phyloP scores from a whole-genome alignment of 1,284 basidiomycete species.

The Rhodotorula sp. region DNA sequence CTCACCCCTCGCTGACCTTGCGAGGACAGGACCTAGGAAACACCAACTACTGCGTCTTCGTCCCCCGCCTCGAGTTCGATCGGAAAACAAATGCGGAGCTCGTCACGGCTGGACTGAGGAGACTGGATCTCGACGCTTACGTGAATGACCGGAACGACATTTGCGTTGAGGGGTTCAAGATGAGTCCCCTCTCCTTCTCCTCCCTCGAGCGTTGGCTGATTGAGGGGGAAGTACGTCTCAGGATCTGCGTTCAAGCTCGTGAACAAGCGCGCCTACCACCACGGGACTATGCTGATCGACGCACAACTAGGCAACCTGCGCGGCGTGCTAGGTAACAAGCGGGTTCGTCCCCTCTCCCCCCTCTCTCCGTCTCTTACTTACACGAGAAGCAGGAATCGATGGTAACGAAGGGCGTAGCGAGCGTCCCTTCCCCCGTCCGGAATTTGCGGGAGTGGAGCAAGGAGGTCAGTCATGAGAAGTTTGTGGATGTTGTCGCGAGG shows the following conservation, averaged over 20 bases:
- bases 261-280: slow-evolving; percentile 87
- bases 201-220: slow-evolving; percentile 10
- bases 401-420: slow-evolving; percentile 80
- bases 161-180: slow-evolving; percentile 77
- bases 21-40: slow-evolving; percentile 84
- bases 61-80: slow-evolving; percentile 77
- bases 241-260: slow-evolving; percentile 98
- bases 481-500: slow-evolving; percentile 66
- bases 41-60: slow-evolving; percentile 93
- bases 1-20: neutral
- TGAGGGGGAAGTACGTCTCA: slow-evolving; percentile 64
- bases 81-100: slow-evolving; percentile 74
- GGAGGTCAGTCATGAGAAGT: slow-evolving; percentile 63
- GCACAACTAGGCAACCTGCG: slow-evolving; percentile 70
- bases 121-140: slow-evolving; percentile 66
- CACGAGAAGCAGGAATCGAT: slow-evolving; percentile 61
- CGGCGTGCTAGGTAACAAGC: slow-evolving; percentile 65
- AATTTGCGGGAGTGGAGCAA: slow-evolving; percentile 64
- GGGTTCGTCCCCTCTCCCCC: slow-evolving; percentile 55
- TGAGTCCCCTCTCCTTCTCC: slow-evolving; percentile 55
- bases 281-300: slow-evolving; percentile 98
- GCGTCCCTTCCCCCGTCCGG: slow-evolving; percentile 85
- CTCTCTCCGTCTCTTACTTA: neutral
- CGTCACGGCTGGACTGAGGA: slow-evolving; percentile 72
- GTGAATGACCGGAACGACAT: slow-evolving; percentile 92